Percentiles rank a stretch among this genome's conserved stretches.
These are phyloP conservation scores for Phlegmacium glaucopus DNA, from an alignment of 768 basidiomycete genomes.

Conservation along the genomic window DNA sequence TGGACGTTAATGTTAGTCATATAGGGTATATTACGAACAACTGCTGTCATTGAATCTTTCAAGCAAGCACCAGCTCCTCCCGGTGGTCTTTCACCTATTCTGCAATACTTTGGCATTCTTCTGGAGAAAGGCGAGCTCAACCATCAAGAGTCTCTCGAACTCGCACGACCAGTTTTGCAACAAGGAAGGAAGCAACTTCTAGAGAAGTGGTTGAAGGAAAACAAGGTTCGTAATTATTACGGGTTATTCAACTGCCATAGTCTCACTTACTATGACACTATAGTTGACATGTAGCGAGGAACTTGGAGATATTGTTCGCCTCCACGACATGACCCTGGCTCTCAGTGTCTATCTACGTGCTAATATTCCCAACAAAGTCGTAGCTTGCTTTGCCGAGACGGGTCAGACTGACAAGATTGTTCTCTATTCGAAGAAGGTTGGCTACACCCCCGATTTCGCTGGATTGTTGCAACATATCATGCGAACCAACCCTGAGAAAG, in stretches of 20 bases:
- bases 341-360: slow-evolving; percentile 97
- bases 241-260: no score
- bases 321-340: slow-evolving; percentile 95
- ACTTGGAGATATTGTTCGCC: slow-evolving; percentile 92
- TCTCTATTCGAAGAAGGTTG: slow-evolving; percentile 95
- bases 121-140: slow-evolving; percentile 98
- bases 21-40: slow-evolving; percentile 91
- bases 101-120: slow-evolving; percentile 98
- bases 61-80: slow-evolving; percentile 90
- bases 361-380: slow-evolving; percentile 97
- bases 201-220: slow-evolving; percentile 99
- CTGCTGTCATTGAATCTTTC: slow-evolving; percentile 95
- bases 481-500: slow-evolving; percentile 95
- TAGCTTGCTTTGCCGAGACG: slow-evolving; percentile 98
- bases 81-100: slow-evolving; percentile 89
- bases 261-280: background rate
- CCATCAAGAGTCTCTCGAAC: slow-evolving; percentile 91
- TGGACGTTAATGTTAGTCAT: slow-evolving; percentile 2
- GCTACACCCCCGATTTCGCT: slow-evolving; percentile 89
- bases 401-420: slow-evolving; percentile 99
- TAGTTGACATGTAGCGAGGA: slow-evolving; percentile 98
- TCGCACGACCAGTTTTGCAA: slow-evolving; percentile 92
- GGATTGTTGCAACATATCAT: slow-evolving; percentile 93
- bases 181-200: slow-evolving; percentile 96
- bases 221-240: slow-evolving; percentile 63